Percentiles rank a stretch among this genome's conserved stretches.
These are phyloP conservation scores for Saccharomyces kudriavzevii DNA, from an alignment of 805 yeast species.

Conservation along the genomic window DNA sequence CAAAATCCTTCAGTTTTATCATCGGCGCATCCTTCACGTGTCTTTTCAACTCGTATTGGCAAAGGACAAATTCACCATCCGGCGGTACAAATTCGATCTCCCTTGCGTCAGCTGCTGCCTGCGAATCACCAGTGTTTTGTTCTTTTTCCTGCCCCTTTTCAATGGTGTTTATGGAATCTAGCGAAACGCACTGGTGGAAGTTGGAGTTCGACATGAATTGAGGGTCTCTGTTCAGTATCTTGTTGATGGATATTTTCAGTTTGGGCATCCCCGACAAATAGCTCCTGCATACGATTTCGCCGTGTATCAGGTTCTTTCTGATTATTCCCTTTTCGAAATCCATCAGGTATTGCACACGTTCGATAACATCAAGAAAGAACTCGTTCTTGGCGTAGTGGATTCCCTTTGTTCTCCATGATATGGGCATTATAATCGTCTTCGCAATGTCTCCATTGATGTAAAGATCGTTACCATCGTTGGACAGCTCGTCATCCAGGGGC, in stretches of 20 bases:
- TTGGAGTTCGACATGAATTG: conserved; percentile 55
- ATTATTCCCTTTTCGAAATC: conserved; percentile 52
- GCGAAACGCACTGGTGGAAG: conserved; percentile 82
- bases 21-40: conserved; percentile 34
- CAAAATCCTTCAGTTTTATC: conserved; percentile 22
- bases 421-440: conserved; percentile 65
- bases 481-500: conserved; percentile 1
- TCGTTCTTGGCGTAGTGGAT: conserved; percentile 82
- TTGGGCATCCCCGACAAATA: conserved; percentile 88
- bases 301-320: conserved; percentile 59
- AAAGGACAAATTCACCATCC: conserved; percentile 71
- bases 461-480: conserved; percentile 15
- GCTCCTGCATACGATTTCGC: conserved; percentile 64
- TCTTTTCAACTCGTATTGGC: conserved; percentile 31
- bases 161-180: conserved; percentile 40
- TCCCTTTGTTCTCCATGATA: conserved; percentile 91
- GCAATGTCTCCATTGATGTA: conserved; percentile 65
- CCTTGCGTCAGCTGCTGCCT: conserved; percentile 3
- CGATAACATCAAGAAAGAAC: conserved; percentile 80
- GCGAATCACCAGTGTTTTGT: conserved; percentile 30
- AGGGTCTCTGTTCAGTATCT: conserved; percentile 38
- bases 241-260: conserved; percentile 68
- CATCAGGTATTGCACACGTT: conserved; percentile 60
- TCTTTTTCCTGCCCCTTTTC: background rate
- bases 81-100: conserved; percentile 79